Percentiles rank a stretch among this genome's conserved stretches.
phyloP scores from a whole-genome alignment of 2,329 filamentous ascomycete genomes.

The Xylaria sp. region DNA sequence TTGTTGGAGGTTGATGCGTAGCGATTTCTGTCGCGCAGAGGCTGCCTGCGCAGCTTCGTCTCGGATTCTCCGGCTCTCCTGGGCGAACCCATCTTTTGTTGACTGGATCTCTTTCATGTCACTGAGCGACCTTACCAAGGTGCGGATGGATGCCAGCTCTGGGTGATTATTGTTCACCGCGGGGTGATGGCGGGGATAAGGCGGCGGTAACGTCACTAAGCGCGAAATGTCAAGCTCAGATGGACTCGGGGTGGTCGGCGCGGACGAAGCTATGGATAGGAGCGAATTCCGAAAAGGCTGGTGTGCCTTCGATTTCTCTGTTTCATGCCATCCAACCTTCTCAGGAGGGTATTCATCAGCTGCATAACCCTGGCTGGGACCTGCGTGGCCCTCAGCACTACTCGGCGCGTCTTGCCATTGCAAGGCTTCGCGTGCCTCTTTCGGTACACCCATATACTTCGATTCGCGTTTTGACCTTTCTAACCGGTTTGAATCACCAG shows the following conservation, averaged over 20 bases:
- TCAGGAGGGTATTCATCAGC: constrained; percentile 57
- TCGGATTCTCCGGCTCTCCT: constrained; percentile 59
- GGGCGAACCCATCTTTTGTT: constrained; percentile 65
- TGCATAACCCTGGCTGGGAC: constrained; percentile 44
- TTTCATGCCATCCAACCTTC: constrained; percentile 58
- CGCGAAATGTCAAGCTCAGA: constrained; percentile 82
- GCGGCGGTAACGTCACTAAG: constrained; percentile 88
- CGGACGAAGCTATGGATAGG: constrained; percentile 44
- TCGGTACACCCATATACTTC: constrained; percentile 93
- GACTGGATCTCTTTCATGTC: constrained; percentile 72
- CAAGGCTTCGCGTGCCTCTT: constrained; percentile 71
- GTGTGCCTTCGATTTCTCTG: constrained; percentile 47
- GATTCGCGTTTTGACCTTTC: constrained; percentile 87
- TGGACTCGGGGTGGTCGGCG: constrained; percentile 50
- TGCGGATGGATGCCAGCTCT: constrained; percentile 77
- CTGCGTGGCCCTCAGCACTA: constrained; percentile 39
- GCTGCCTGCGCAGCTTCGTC: constrained; percentile 57
- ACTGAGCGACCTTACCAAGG: constrained; percentile 71
- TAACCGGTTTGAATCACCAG: constrained; percentile 64
- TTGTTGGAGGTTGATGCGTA: constrained; percentile 75
- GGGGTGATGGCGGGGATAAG: constrained; percentile 91
- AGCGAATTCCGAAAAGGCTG: constrained; percentile 47
- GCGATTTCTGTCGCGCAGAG: constrained; percentile 59
- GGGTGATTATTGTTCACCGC: constrained; percentile 97
- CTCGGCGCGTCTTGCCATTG: constrained; percentile 64